A percentile compares a stretch with the other conserved stretches of the same genome.
Conservation (phyloP, 441 rosid genomes). For the Geranium incanum region DNA sequence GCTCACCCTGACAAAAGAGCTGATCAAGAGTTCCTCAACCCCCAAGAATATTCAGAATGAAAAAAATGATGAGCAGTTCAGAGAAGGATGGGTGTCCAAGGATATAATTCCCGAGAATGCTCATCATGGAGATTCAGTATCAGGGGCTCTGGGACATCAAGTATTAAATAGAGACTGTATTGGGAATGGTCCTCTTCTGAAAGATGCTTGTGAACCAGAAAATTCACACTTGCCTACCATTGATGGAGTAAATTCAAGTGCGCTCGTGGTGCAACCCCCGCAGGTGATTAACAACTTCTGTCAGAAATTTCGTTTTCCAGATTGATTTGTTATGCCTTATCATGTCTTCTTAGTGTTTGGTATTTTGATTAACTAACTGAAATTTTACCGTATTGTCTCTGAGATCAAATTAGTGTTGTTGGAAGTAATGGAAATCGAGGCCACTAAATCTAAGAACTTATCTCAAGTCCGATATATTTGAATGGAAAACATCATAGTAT, state of each 20-base stretch:
- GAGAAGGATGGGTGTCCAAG: slow-evolving; percentile 24
- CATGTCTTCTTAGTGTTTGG: slow-evolving; percentile 1
- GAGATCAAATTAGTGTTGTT: slow-evolving; percentile 1
- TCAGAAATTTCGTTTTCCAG: slow-evolving; percentile 5
- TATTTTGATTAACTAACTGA: background rate
- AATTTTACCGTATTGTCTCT: background rate
- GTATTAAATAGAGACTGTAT: slow-evolving; percentile 14
- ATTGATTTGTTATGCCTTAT: slow-evolving; percentile 8
- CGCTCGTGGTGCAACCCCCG: slow-evolving; percentile 24
- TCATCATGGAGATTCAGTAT: slow-evolving; percentile 20
- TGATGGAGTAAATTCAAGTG: slow-evolving; percentile 23
- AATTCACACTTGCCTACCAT: slow-evolving; percentile 21
- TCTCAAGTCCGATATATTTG: background rate
- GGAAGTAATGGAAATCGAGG: background rate
- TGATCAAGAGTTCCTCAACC: slow-evolving; percentile 34
- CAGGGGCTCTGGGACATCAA: slow-evolving; percentile 18
- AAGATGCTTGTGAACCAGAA: slow-evolving; percentile 25
- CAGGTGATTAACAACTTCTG: slow-evolving; percentile 33
- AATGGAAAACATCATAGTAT: background rate
- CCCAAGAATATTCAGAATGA: slow-evolving; percentile 25
- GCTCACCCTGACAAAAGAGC: slow-evolving; percentile 42
- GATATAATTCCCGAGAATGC: slow-evolving; percentile 20
- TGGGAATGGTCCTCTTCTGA: slow-evolving; percentile 18
- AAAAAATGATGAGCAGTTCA: slow-evolving; percentile 26
- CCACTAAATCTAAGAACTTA: background rate